A percentile compares a stretch with the other conserved stretches of the same genome.
phyloP scores from a whole-genome alignment of 805 yeast genomes.

The Suhomyces xylopsoci region DNA sequence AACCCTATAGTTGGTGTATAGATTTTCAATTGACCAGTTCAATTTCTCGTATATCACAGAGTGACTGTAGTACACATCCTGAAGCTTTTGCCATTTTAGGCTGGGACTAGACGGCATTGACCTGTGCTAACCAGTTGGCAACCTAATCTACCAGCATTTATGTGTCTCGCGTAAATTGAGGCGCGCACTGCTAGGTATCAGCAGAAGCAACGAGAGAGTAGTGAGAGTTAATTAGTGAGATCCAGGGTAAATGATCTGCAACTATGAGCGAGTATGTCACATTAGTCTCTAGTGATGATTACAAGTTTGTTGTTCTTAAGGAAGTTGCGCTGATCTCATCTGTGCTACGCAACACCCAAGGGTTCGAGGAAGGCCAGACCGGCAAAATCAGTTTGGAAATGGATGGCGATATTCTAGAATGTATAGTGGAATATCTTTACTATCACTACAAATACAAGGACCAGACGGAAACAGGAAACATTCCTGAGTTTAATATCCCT shows the following conservation, averaged over 20 bases:
- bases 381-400: constrained; percentile 59
- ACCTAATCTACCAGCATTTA: background rate
- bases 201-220: background rate
- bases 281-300: constrained; percentile 71
- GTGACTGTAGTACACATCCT: constrained; percentile 63
- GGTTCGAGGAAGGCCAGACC: constrained; percentile 57
- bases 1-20: constrained; percentile 40
- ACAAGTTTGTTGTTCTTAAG: constrained; percentile 55
- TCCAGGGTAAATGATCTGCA: background rate
- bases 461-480: constrained; percentile 47
- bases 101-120: constrained; percentile 36
- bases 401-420: constrained; percentile 68
- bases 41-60: constrained; percentile 53
- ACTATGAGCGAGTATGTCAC: constrained; percentile 45
- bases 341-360: constrained; percentile 48
- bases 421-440: constrained; percentile 80
- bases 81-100: constrained; percentile 74
- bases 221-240: background rate
- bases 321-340: constrained; percentile 78
- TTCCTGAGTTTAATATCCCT: constrained; percentile 87
- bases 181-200: background rate
- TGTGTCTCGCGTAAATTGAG: background rate
- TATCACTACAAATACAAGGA: constrained; percentile 69
- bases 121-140: background rate
- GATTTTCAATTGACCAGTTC: constrained; percentile 47